Conservation (phyloP, 768 basidiomycete species). For the Gymnopilus junonius region DNA sequence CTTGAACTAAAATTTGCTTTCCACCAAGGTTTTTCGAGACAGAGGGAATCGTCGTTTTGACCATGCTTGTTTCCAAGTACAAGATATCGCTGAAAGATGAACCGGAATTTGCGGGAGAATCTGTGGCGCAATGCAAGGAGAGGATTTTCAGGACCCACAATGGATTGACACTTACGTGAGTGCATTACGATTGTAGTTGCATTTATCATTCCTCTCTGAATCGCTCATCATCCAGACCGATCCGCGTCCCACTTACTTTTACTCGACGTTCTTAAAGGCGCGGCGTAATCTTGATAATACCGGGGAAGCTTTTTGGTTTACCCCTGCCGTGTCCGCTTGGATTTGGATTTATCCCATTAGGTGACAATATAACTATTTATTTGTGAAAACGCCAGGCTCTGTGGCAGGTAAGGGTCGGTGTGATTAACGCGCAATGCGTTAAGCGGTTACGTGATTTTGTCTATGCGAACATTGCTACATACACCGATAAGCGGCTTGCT, state of each 20-base stretch:
- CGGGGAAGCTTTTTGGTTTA: too few species aligned
- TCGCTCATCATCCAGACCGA: slow-evolving; percentile 19
- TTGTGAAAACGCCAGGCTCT: too few species aligned
- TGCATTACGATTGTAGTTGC: not conserved
- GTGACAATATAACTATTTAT: too few species aligned
- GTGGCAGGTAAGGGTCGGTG: too few species aligned
- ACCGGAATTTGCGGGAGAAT: slow-evolving; percentile 48
- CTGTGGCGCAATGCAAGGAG: slow-evolving; percentile 47
- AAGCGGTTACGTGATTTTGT: too few species aligned
- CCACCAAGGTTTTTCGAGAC: slow-evolving; percentile 51
- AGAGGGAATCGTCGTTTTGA: slow-evolving; percentile 52
- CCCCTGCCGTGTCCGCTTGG: too few species aligned
- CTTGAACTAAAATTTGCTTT: not conserved
- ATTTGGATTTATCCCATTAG: too few species aligned
- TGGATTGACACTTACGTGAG: slow-evolving; percentile 39
- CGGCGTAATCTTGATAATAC: too few species aligned
- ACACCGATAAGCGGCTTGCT: too few species aligned
- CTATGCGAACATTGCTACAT: too few species aligned
- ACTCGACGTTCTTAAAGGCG: too few species aligned
- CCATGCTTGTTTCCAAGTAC: slow-evolving; percentile 49
- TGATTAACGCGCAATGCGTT: too few species aligned
- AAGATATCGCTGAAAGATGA: slow-evolving; percentile 54
- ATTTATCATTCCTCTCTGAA: not conserved
- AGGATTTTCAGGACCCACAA: slow-evolving; percentile 39
- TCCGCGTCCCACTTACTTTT: slow-evolving; percentile 29